Percentiles rank a stretch among this genome's conserved stretches.
Conservation (phyloP, 805 yeast species). For the Yarrowia sp. region DNA sequence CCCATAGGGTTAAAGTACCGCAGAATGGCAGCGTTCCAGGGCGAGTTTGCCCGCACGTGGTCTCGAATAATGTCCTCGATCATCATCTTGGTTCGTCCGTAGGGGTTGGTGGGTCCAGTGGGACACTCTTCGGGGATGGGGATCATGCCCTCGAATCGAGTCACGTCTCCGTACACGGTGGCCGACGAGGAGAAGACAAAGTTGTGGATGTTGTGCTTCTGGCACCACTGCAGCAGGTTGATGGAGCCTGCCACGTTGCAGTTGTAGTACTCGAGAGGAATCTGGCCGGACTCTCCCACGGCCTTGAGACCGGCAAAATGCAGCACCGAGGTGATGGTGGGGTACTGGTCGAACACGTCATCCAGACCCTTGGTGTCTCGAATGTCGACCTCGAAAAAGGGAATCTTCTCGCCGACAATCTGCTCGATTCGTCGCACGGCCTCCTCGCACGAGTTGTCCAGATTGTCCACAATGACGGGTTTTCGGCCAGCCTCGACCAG, state of each 20-base stretch:
- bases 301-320: slow-evolving; percentile 88
- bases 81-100: slow-evolving; percentile 72
- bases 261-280: slow-evolving; percentile 72
- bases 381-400: slow-evolving; percentile 66
- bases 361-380: slow-evolving; percentile 58
- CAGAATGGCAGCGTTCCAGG: slow-evolving; percentile 60
- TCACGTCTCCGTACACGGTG: slow-evolving; percentile 83
- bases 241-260: slow-evolving; percentile 73
- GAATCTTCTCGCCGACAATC: slow-evolving; percentile 56
- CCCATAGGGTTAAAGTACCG: slow-evolving; percentile 87
- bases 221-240: slow-evolving; percentile 61
- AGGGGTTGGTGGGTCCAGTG: slow-evolving; percentile 75
- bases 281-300: slow-evolving; percentile 75
- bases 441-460: slow-evolving; percentile 69
- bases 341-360: slow-evolving; percentile 57
- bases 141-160: slow-evolving; percentile 71
- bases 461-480: slow-evolving; percentile 76
- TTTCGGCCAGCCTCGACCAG: slow-evolving; percentile 60
- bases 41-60: slow-evolving; percentile 54
- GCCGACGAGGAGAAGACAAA: slow-evolving; percentile 81
- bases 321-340: slow-evolving; percentile 63
- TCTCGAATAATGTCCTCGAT: slow-evolving; percentile 70
- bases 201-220: slow-evolving; percentile 55
- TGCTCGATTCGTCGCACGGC: slow-evolving; percentile 62
- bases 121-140: slow-evolving; percentile 84